phyloP scores from a whole-genome alignment of 2,329 filamentous ascomycete species.

The Aspergillus fijiensis region DNA sequence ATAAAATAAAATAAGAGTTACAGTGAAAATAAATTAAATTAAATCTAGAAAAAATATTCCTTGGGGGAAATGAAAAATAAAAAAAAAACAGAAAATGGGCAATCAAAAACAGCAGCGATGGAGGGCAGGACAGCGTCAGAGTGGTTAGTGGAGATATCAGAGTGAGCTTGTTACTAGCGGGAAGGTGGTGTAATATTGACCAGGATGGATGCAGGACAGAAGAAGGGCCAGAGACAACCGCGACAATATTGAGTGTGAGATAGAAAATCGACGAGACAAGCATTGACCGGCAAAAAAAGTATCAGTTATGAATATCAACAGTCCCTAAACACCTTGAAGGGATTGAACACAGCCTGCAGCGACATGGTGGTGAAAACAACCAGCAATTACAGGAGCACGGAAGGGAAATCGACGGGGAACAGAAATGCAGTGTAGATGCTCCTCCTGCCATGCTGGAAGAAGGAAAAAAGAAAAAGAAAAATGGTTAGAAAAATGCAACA shows the following conservation, averaged over 20 bases:
- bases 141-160: slow-evolving; percentile 31
- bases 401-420: neutral
- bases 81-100: slow-evolving; percentile 15
- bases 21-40: neutral
- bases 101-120: slow-evolving; percentile 16
- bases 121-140: slow-evolving; percentile 19
- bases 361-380: neutral
- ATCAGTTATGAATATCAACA: neutral
- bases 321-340: neutral
- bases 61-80: neutral
- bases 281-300: slow-evolving; percentile 1
- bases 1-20: slow-evolving; percentile 3
- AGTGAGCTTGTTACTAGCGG: slow-evolving; percentile 38
- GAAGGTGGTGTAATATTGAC: slow-evolving; percentile 41
- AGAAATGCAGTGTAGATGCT: too few species aligned
- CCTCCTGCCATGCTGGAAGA: neutral
- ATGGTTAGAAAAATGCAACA: slow-evolving; percentile 1
- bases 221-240: slow-evolving; percentile 30
- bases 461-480: neutral
- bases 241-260: slow-evolving; percentile 21
- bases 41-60: slow-evolving; percentile 15
- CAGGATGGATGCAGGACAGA: slow-evolving; percentile 38
- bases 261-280: slow-evolving; percentile 10
- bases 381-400: neutral
- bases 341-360: neutral